Evolutionary conservation across 2,329 filamentous ascomycete species (phyloP).

Genomic region (Monosporascus sp.): DNA sequence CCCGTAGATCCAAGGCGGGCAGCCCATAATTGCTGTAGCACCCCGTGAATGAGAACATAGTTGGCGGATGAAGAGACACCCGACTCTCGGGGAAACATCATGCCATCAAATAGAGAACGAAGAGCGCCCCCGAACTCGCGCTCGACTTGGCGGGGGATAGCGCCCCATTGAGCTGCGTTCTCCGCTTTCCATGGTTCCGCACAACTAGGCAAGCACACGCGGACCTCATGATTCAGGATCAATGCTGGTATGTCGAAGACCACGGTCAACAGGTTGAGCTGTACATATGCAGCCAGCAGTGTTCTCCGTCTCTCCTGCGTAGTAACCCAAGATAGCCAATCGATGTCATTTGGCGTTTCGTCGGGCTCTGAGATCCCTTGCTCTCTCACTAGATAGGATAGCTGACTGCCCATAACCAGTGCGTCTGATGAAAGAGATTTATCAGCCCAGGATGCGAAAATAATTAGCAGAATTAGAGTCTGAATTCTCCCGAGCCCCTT

Average conservation of each 20-base stretch:
- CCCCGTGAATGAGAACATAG: slow-evolving; percentile 47
- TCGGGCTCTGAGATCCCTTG: slow-evolving; percentile 4
- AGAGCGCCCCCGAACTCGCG: slow-evolving; percentile 28
- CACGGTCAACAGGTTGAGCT: slow-evolving; percentile 56
- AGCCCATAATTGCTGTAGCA: slow-evolving; percentile 50
- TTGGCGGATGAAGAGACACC: slow-evolving; percentile 46
- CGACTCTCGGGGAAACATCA: slow-evolving; percentile 8
- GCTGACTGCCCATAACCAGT: slow-evolving; percentile 15
- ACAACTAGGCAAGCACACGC: slow-evolving; percentile 47
- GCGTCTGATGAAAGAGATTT: slow-evolving; percentile 15
- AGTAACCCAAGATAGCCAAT: slow-evolving; percentile 50
- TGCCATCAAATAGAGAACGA: slow-evolving; percentile 20
- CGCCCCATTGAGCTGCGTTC: slow-evolving; percentile 43
- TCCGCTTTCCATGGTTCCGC: slow-evolving; percentile 50
- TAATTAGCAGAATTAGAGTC: slow-evolving; percentile 30
- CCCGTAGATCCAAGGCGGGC: slow-evolving; percentile 31
- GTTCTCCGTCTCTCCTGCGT: slow-evolving; percentile 43
- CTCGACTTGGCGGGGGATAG: slow-evolving; percentile 17
- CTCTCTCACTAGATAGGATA: slow-evolving; percentile 9
- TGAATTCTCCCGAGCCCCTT: slow-evolving; percentile 29
- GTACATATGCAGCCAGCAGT: slow-evolving; percentile 45
- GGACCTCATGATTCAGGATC: slow-evolving; percentile 49
- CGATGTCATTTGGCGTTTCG: slow-evolving; percentile 33
- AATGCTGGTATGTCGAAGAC: slow-evolving; percentile 57
- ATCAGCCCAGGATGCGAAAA: slow-evolving; percentile 20